phyloP scores from a whole-genome alignment of 768 basidiomycete species.

The Atractiella rhizophila region DNA sequence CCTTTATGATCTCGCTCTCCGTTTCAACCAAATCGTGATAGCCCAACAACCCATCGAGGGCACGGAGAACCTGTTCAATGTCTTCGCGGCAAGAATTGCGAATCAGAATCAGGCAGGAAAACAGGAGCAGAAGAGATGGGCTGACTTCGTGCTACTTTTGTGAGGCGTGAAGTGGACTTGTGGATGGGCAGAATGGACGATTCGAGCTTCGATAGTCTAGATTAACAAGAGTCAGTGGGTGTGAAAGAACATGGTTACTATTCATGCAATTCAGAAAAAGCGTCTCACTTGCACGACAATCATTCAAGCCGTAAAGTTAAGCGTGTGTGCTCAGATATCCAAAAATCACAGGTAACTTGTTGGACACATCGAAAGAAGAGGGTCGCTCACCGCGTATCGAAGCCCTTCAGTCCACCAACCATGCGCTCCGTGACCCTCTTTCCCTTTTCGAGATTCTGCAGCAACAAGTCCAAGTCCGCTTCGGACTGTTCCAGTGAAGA shows the following conservation, averaged over 20 bases:
- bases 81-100: too few relatives aligned
- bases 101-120: not conserved
- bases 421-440: constrained; percentile 11
- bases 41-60: constrained; percentile 15
- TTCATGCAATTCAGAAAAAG: too few relatives aligned
- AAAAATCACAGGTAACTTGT: too few relatives aligned
- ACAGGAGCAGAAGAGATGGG: not conserved
- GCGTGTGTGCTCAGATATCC: too few relatives aligned
- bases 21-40: constrained; percentile 16
- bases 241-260: too few relatives aligned
- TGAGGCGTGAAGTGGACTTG: constrained; percentile 12
- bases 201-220: constrained; percentile 15
- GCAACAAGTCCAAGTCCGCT: constrained; percentile 15
- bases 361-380: too few relatives aligned
- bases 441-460: constrained; percentile 12
- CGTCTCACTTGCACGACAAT: too few relatives aligned
- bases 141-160: constrained; percentile 11
- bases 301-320: too few relatives aligned
- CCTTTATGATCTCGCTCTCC: constrained; percentile 14
- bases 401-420: constrained; percentile 8
- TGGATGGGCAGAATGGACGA: constrained; percentile 16
- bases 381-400: constrained; percentile 17
- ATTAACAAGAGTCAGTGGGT: too few relatives aligned
- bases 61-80: constrained; percentile 12
- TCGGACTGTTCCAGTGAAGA: too few relatives aligned